Percentiles rank a stretch among this genome's conserved stretches.
These are phyloP conservation scores for Triticum dicoccoides DNA, from an alignment of 176 grass and related monocot genomes.

Conservation along the genomic window DNA sequence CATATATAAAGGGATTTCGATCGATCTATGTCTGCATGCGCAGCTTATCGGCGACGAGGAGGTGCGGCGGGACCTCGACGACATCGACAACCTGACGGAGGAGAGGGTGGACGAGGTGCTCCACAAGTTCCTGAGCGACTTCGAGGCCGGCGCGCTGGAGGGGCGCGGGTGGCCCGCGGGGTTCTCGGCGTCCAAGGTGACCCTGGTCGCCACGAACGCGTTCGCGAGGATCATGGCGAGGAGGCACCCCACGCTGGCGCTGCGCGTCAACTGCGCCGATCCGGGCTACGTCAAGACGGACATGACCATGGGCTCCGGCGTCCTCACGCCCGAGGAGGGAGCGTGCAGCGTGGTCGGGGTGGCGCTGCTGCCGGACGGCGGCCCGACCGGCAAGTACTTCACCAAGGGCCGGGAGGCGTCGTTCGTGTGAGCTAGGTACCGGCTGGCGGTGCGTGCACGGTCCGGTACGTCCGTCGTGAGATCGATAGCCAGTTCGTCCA, in stretches of 20 bases:
- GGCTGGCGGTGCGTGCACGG: too few species aligned
- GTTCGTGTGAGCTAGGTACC: slow-evolving; percentile 16
- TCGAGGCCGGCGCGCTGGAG: slow-evolving; percentile 1
- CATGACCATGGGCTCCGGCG: neutral
- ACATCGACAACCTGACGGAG: neutral
- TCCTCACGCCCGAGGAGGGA: slow-evolving; percentile 31
- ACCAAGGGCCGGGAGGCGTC: slow-evolving; percentile 7
- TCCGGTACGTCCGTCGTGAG: too few species aligned
- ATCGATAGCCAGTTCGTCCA: too few species aligned
- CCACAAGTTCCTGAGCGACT: slow-evolving; percentile 37
- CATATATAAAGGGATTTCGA: too few species aligned
- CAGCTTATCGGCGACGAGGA: slow-evolving; percentile 29
- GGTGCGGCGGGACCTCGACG: slow-evolving; percentile 31
- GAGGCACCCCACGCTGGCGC: slow-evolving; percentile 15
- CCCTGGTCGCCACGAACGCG: slow-evolving; percentile 38
- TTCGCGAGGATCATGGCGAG: slow-evolving; percentile 52
- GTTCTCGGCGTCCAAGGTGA: slow-evolving; percentile 37
- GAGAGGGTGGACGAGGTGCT: slow-evolving; percentile 24
- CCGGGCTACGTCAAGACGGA: slow-evolving; percentile 63
- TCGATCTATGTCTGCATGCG: too few species aligned
- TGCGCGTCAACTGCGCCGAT: slow-evolving; percentile 40
- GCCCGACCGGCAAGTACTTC: slow-evolving; percentile 41
- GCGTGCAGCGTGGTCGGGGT: slow-evolving; percentile 21
- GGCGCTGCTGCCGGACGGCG: slow-evolving; percentile 10
- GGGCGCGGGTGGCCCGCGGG: slow-evolving; percentile 29